These are phyloP conservation scores for Aspergillus spinulosporus DNA, from an alignment of 2,329 filamentous ascomycete species.

Conservation along the genomic window DNA sequence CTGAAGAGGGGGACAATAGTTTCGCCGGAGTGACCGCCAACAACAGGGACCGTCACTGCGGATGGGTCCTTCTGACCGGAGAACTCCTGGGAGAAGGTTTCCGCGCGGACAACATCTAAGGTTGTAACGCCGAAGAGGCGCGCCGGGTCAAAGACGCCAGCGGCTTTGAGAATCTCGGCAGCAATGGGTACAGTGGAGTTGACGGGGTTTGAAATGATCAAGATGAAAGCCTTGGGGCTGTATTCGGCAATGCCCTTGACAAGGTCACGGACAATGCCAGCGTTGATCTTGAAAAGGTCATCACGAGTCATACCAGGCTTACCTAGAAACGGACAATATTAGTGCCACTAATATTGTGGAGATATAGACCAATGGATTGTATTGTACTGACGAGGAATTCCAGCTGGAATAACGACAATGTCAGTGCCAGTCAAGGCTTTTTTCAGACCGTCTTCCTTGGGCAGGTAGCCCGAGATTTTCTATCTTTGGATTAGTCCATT, in stretches of 20 bases:
- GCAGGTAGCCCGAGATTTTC: constrained; percentile 87
- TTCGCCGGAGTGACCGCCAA: constrained; percentile 96
- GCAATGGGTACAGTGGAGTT: constrained; percentile 99
- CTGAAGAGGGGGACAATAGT: constrained; percentile 98
- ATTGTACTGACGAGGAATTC: constrained; percentile 80
- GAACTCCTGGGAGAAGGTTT: constrained; percentile 91
- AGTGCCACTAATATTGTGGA: neutral
- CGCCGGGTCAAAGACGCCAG: constrained; percentile 90
- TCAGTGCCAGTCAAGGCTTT: constrained; percentile 87
- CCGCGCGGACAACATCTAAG: constrained; percentile 94
- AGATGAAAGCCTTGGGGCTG: constrained; percentile 88
- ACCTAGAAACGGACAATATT: constrained; percentile 54
- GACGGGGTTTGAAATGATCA: constrained; percentile 99
- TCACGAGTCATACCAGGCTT: constrained; percentile 99
- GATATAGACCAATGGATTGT: neutral
- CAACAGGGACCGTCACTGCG: constrained; percentile 82
- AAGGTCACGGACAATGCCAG: constrained; percentile 92
- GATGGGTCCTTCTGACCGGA: constrained; percentile 78
- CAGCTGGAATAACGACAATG: constrained; percentile 94
- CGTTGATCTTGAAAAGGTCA: constrained; percentile 99
- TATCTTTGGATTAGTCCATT: constrained; percentile 35
- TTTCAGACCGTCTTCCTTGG: constrained; percentile 81
- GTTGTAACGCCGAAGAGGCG: constrained; percentile 98
- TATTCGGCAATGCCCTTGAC: constrained; percentile 84
- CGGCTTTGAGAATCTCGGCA: constrained; percentile 92